phyloP scores from a whole-genome alignment of 805 yeast genomes.

The Lipomyces anomalus region DNA sequence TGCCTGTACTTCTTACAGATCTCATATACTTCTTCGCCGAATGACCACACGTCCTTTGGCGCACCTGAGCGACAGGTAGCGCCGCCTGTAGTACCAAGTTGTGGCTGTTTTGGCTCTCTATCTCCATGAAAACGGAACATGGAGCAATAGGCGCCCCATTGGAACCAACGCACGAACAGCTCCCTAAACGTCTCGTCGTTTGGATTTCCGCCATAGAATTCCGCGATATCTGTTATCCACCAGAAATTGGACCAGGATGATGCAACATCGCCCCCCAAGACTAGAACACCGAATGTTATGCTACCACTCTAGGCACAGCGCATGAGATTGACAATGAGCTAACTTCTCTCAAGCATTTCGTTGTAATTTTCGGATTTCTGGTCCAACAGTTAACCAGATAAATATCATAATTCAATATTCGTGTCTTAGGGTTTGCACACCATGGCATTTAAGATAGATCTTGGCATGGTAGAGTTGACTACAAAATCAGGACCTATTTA shows the following conservation, averaged over 20 bases:
- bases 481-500: too few relatives aligned
- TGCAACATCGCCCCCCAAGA: conserved; percentile 24
- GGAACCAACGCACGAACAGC: conserved; percentile 24
- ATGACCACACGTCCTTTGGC: conserved; percentile 24
- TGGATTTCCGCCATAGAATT: conserved; percentile 24
- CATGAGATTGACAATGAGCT: conserved; percentile 8
- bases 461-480: too few relatives aligned
- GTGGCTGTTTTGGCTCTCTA: conserved; percentile 19
- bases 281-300: conserved; percentile 23
- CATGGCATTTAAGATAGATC: too few relatives aligned
- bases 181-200: conserved; percentile 16
- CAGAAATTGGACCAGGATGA: conserved; percentile 22
- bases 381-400: conserved; percentile 24
- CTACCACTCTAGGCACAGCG: conserved; percentile 26
- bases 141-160: conserved; percentile 25
- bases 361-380: conserved; percentile 16
- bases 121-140: conserved; percentile 23
- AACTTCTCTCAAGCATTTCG: conserved; percentile 22
- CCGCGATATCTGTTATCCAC: conserved; percentile 26
- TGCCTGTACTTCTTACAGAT: conserved; percentile 21
- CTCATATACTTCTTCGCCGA: conserved; percentile 19
- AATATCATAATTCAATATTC: conserved; percentile 22
- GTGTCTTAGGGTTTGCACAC: conserved; percentile 15
- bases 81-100: conserved; percentile 23
- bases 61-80: conserved; percentile 23